A percentile compares a stretch with the other conserved stretches of the same genome.
Conservation (phyloP, 257 asterid species). For the Nemophila menziesii region DNA sequence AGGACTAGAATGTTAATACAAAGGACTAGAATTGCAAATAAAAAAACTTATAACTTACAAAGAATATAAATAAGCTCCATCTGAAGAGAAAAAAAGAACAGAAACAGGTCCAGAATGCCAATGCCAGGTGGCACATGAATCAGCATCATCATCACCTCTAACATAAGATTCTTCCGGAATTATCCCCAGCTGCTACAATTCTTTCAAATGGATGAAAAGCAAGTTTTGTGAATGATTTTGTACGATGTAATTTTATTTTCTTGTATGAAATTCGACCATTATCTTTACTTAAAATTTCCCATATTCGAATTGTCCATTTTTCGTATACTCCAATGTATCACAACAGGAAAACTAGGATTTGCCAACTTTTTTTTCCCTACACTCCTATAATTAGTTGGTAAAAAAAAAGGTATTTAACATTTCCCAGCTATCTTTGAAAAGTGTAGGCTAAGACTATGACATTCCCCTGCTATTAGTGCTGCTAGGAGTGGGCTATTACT, state of each 20-base stretch:
- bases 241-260: slow-evolving; percentile 67
- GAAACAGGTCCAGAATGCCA: slow-evolving; percentile 92
- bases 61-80: slow-evolving; percentile 89
- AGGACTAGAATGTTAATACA: no score
- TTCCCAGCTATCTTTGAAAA: no score
- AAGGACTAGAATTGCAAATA: slow-evolving; percentile 1
- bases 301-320: slow-evolving; percentile 51
- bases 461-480: no score
- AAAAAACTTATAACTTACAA: slow-evolving; percentile 31
- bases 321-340: slow-evolving; percentile 52
- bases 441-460: no score
- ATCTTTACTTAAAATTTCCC: slow-evolving; percentile 75
- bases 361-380: no score
- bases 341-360: no score
- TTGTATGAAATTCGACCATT: slow-evolving; percentile 29
- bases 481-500: no score
- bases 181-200: slow-evolving; percentile 88
- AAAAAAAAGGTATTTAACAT: no score
- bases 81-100: slow-evolving; percentile 77
- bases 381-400: no score
- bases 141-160: slow-evolving; percentile 63
- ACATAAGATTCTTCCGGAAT: slow-evolving; percentile 80
- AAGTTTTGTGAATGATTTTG: slow-evolving; percentile 50
- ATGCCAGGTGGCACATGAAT: slow-evolving; percentile 89
- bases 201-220: slow-evolving; percentile 91